These are phyloP conservation scores for Vitis rotundifolia DNA, from an alignment of 164 flowering plant genomes.

Conservation along the genomic window DNA sequence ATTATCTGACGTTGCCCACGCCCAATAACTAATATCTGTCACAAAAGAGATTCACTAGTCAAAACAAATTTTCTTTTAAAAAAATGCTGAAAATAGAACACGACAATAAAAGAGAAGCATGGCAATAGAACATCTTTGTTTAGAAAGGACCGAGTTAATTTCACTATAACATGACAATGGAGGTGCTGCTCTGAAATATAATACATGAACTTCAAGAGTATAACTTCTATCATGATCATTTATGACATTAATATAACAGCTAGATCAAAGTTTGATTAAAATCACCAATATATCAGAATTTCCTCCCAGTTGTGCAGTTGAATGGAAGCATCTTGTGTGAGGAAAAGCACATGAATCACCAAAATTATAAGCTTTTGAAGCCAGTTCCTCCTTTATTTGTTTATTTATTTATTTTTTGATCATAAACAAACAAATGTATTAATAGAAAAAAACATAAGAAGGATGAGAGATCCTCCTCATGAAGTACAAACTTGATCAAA, in stretches of 20 bases:
- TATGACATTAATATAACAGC: background rate
- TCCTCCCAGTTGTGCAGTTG: too few relatives aligned
- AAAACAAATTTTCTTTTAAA: background rate
- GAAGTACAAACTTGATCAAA: too few relatives aligned
- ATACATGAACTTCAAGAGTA: background rate
- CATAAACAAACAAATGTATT: too few relatives aligned
- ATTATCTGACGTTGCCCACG: constrained; percentile 69
- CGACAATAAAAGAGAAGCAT: background rate
- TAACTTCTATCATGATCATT: background rate
- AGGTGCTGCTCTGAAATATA: background rate
- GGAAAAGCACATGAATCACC: background rate
- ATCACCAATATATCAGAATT: background rate
- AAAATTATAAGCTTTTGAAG: background rate
- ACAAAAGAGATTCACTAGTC: background rate
- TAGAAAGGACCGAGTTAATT: background rate
- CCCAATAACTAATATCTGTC: constrained; percentile 50
- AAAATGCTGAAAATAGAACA: too few relatives aligned
- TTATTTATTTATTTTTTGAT: too few relatives aligned
- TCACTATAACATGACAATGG: background rate
- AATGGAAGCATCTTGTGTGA: background rate
- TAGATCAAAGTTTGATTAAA: background rate
- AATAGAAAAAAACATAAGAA: too few relatives aligned
- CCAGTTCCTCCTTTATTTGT: background rate
- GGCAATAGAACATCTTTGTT: background rate
- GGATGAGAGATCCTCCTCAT: too few relatives aligned